These are phyloP conservation scores for Cyberlindnera subsufficiens DNA, from an alignment of 805 yeast genomes.

Conservation along the genomic window DNA sequence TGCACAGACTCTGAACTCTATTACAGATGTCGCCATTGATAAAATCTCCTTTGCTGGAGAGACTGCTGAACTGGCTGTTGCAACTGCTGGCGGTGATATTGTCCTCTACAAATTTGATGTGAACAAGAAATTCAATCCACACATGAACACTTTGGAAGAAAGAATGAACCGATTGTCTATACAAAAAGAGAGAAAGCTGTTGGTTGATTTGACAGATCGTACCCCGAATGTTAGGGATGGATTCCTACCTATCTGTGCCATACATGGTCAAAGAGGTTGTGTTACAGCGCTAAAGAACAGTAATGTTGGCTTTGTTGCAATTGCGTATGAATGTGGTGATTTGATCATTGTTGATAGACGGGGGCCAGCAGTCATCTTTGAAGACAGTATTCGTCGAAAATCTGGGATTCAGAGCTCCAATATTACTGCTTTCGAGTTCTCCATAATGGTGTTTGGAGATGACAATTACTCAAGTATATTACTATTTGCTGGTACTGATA, in stretches of 20 bases:
- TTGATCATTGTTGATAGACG: conserved; percentile 72
- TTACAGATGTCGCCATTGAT: conserved; percentile 41
- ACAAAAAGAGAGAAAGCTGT: conserved; percentile 18
- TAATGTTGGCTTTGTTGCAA: conserved; percentile 76
- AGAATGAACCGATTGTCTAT: conserved; percentile 26
- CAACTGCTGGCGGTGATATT: conserved; percentile 66
- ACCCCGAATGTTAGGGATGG: conserved; percentile 53
- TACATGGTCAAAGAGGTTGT: conserved; percentile 38
- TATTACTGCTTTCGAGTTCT: conserved; percentile 64
- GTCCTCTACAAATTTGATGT: conserved; percentile 65
- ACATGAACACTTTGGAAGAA: conserved; percentile 25
- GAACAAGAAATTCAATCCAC: conserved; percentile 39
- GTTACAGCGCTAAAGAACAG: conserved; percentile 64
- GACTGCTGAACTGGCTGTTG: conserved; percentile 68
- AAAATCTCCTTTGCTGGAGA: conserved; percentile 72
- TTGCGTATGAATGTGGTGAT: conserved; percentile 74
- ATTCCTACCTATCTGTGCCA: conserved; percentile 48
- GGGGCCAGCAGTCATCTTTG: conserved; percentile 64
- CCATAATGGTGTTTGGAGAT: conserved; percentile 61
- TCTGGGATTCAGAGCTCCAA: conserved; percentile 21
- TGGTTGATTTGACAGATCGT: conserved; percentile 49
- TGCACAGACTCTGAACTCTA: conserved; percentile 40
- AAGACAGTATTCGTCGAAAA: conserved; percentile 27
- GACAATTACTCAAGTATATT: conserved; percentile 70
- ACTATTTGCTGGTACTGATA: conserved; percentile 68